A percentile compares a stretch with the other conserved stretches of the same genome.
Evolutionary conservation across 164 flowering plant genomes (phyloP).

Genomic region (Tetrastigma voinierianum): DNA sequence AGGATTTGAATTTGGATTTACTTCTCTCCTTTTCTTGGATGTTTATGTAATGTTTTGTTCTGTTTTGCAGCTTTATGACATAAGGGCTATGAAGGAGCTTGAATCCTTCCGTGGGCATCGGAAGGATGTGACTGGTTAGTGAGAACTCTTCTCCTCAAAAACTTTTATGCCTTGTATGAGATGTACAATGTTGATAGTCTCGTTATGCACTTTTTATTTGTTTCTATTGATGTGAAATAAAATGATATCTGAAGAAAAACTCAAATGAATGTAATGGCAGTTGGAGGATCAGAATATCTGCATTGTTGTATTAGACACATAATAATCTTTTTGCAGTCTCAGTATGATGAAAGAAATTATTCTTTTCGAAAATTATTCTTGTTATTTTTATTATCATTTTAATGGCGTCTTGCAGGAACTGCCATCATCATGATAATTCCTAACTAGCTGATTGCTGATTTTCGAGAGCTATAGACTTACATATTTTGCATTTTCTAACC

Average conservation of each 20-base stretch:
- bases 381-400: neutral
- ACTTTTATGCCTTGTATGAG: neutral
- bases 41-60: neutral
- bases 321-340: too few relatives aligned
- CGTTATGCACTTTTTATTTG: neutral
- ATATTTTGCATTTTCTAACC: neutral
- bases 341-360: too few relatives aligned
- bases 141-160: constrained; percentile 7
- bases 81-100: constrained; percentile 98
- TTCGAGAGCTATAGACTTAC: neutral
- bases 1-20: neutral
- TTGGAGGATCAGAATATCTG: too few relatives aligned
- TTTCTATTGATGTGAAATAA: neutral
- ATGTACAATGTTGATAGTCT: neutral
- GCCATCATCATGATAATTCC: neutral
- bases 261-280: too few relatives aligned
- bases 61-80: constrained; percentile 85
- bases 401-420: neutral
- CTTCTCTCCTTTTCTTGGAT: neutral
- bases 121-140: constrained; percentile 95
- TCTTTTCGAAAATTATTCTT: neutral
- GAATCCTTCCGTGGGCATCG: constrained; percentile 97
- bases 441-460: neutral
- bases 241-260: too few relatives aligned
- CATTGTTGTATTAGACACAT: too few relatives aligned